A percentile compares a stretch with the other conserved stretches of the same genome.
Evolutionary conservation across 805 yeast species (phyloP).

Genomic region (Brettanomyces custersianus): DNA sequence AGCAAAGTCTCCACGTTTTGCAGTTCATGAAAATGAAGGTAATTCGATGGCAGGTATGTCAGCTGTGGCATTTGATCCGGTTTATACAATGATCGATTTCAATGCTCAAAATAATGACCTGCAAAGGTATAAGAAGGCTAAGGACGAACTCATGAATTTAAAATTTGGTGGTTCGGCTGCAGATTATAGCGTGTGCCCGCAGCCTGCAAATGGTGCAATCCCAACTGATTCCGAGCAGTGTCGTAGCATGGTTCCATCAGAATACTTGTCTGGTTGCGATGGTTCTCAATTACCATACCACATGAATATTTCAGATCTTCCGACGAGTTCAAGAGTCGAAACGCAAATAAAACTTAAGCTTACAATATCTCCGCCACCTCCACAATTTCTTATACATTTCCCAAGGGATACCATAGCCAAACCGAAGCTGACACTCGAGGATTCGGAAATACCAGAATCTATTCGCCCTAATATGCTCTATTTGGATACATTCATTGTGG

Average conservation of each 20-base stretch:
- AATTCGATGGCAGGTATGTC: background rate
- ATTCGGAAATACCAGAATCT: conserved; percentile 37
- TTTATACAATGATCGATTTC: background rate
- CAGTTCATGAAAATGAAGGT: background rate
- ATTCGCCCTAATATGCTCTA: conserved; percentile 47
- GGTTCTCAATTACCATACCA: conserved; percentile 33
- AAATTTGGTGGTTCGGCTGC: conserved; percentile 36
- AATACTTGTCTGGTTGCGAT: conserved; percentile 14
- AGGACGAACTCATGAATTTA: conserved; percentile 41
- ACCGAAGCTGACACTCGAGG: conserved; percentile 63
- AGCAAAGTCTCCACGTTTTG: background rate
- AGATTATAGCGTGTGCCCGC: background rate
- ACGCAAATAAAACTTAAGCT: conserved; percentile 82
- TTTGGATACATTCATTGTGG: conserved; percentile 73
- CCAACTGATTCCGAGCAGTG: conserved; percentile 14
- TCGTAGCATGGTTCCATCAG: conserved; percentile 18
- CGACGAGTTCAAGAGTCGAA: conserved; percentile 83
- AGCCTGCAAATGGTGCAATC: background rate
- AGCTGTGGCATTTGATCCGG: background rate
- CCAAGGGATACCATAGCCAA: conserved; percentile 86
- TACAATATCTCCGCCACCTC: conserved; percentile 66
- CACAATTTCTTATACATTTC: conserved; percentile 61
- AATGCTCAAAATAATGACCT: conserved; percentile 16
- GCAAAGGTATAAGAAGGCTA: conserved; percentile 31
- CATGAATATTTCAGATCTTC: conserved; percentile 52